Conservation (phyloP, 2,329 filamentous ascomycete species). For the Hortaea sp. region DNA sequence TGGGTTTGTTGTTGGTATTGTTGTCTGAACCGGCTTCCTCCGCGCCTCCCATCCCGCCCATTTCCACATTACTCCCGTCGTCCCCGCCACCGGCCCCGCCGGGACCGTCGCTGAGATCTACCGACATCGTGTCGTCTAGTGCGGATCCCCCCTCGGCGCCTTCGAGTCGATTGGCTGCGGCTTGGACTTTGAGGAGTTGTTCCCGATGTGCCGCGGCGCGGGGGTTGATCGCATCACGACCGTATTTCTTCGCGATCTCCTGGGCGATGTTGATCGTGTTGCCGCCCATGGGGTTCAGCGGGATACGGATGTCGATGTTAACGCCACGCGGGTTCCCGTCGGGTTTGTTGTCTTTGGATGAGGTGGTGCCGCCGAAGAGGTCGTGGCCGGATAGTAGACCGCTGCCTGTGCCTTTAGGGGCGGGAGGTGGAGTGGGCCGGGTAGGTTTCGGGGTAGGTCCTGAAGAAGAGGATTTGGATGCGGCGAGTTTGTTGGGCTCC, state of each 20-base stretch:
- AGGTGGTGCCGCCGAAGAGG: constrained; percentile 44
- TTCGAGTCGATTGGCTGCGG: constrained; percentile 76
- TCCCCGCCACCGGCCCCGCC: constrained; percentile 30
- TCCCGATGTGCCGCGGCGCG: constrained; percentile 81
- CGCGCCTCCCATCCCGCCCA: constrained; percentile 48
- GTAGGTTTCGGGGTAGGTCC: constrained; percentile 23
- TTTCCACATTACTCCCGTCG: constrained; percentile 76
- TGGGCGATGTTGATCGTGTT: constrained; percentile 93
- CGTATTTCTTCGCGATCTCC: constrained; percentile 85
- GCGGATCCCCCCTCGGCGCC: constrained; percentile 44
- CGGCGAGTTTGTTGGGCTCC: constrained; percentile 2
- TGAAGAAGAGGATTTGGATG: constrained; percentile 19
- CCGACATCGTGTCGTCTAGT: constrained; percentile 63
- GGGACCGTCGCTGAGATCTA: constrained; percentile 54
- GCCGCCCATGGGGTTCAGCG: constrained; percentile 71
- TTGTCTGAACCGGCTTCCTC: constrained; percentile 29
- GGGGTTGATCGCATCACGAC: constrained; percentile 87
- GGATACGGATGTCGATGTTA: constrained; percentile 78
- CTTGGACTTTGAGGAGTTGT: constrained; percentile 76
- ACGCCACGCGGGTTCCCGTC: constrained; percentile 38
- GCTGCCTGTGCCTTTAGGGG: constrained; percentile 44
- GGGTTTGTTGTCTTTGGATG: constrained; percentile 30
- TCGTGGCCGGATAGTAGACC: constrained; percentile 54
- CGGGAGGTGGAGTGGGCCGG: constrained; percentile 40
- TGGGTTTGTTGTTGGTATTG: constrained; percentile 41